phyloP scores from a whole-genome alignment of 106 monocot species.

The Acanthochlamys bracteata region DNA sequence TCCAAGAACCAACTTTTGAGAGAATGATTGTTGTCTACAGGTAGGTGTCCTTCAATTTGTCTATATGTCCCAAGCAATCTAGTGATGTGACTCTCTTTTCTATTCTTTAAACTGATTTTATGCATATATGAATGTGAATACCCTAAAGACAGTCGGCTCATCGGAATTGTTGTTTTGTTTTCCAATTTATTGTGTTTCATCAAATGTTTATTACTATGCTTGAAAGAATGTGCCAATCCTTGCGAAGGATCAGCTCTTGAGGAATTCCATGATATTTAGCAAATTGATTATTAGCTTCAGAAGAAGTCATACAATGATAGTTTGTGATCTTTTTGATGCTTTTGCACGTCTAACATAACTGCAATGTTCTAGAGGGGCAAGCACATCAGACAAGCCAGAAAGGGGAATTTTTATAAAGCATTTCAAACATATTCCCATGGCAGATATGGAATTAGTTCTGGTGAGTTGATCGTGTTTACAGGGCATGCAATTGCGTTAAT shows the following conservation, averaged over 20 bases:
- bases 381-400: constrained; percentile 31
- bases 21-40: constrained; percentile 62
- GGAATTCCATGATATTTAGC: no score
- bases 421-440: constrained; percentile 92
- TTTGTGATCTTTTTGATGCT: not conserved
- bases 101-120: no score
- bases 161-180: no score
- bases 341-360: not conserved
- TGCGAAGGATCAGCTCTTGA: no score
- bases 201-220: no score
- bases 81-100: no score
- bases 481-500: not conserved
- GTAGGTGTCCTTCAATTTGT: constrained; percentile 1
- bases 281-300: no score
- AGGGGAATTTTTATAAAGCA: constrained; percentile 81
- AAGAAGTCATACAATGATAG: no score
- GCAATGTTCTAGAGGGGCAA: constrained; percentile 29
- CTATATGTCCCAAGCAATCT: no score
- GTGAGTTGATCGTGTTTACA: constrained; percentile 26
- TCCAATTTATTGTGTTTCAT: no score
- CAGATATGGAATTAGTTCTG: constrained; percentile 95
- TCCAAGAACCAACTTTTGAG: constrained; percentile 70
- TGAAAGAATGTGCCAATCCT: no score
- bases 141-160: no score
- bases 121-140: not conserved